These are phyloP conservation scores for Melaleuca quinquenervia DNA, from an alignment of 345 rosid genomes.

Conservation along the genomic window DNA sequence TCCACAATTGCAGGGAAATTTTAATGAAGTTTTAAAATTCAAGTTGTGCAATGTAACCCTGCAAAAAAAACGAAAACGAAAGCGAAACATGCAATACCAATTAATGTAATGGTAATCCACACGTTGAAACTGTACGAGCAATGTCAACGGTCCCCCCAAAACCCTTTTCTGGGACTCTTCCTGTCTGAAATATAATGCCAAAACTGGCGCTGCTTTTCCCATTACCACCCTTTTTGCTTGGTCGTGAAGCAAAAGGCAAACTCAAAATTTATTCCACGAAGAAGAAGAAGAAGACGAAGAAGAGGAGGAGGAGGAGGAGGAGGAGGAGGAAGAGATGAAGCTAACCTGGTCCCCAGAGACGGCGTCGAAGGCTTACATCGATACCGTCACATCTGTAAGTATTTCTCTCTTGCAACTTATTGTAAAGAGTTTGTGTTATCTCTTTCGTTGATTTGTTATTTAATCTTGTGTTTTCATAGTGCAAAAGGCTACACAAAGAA, in stretches of 20 bases:
- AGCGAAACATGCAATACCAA: background rate
- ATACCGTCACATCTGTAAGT: constrained; percentile 56
- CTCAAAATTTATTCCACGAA: background rate
- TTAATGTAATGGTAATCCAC: background rate
- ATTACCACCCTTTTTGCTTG: background rate
- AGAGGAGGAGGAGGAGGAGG: background rate
- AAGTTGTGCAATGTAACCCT: background rate
- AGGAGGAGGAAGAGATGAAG: constrained; percentile 30
- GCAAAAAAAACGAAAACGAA: background rate
- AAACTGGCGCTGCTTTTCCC: background rate
- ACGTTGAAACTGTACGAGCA: background rate
- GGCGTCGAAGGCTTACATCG: constrained; percentile 65
- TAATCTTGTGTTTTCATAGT: constrained; percentile 20
- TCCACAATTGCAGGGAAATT: background rate
- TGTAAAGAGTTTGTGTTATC: background rate
- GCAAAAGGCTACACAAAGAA: constrained; percentile 25
- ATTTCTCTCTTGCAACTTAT: background rate
- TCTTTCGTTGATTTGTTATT: background rate
- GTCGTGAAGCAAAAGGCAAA: background rate
- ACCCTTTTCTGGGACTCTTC: background rate
- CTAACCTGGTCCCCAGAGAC: constrained; percentile 79
- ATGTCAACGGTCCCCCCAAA: constrained; percentile 2
- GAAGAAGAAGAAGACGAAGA: background rate
- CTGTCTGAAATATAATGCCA: background rate
- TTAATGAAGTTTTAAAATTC: background rate